Conservation (phyloP, 805 yeast species). For the Yamadazyma akitaensis region DNA sequence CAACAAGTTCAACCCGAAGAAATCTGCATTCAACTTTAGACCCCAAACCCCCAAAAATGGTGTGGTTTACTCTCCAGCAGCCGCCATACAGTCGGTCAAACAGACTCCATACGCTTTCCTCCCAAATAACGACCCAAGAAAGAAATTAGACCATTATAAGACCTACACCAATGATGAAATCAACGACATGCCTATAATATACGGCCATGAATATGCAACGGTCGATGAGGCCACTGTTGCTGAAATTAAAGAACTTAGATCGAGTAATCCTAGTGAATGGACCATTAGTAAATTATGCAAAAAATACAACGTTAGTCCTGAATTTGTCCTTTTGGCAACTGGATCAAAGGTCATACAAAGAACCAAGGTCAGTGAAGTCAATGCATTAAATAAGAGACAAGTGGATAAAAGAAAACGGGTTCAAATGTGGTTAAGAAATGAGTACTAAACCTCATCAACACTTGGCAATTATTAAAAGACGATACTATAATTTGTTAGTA, state of each 20-base stretch:
- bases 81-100: slow-evolving; percentile 46
- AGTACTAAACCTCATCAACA: slow-evolving; percentile 33
- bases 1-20: slow-evolving; percentile 54
- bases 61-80: slow-evolving; percentile 60
- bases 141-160: slow-evolving; percentile 28
- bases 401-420: slow-evolving; percentile 56
- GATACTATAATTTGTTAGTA: background rate
- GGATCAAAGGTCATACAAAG: background rate
- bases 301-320: slow-evolving; percentile 50
- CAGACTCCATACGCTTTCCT: slow-evolving; percentile 70
- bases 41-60: slow-evolving; percentile 52
- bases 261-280: slow-evolving; percentile 57
- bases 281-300: slow-evolving; percentile 61
- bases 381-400: slow-evolving; percentile 25
- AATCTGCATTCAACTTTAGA: slow-evolving; percentile 66
- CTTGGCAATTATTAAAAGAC: too few species aligned
- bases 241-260: slow-evolving; percentile 56
- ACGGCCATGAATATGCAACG: slow-evolving; percentile 36
- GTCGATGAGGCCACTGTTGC: slow-evolving; percentile 54
- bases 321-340: slow-evolving; percentile 5
- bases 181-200: slow-evolving; percentile 40
- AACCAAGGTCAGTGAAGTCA: background rate
- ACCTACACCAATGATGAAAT: slow-evolving; percentile 31
- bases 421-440: slow-evolving; percentile 61
- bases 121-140: slow-evolving; percentile 60